A percentile compares a stretch with the other conserved stretches of the same genome.
These are phyloP conservation scores for Penicillium thymicola DNA, from an alignment of 2,329 filamentous ascomycete species.

Conservation along the genomic window DNA sequence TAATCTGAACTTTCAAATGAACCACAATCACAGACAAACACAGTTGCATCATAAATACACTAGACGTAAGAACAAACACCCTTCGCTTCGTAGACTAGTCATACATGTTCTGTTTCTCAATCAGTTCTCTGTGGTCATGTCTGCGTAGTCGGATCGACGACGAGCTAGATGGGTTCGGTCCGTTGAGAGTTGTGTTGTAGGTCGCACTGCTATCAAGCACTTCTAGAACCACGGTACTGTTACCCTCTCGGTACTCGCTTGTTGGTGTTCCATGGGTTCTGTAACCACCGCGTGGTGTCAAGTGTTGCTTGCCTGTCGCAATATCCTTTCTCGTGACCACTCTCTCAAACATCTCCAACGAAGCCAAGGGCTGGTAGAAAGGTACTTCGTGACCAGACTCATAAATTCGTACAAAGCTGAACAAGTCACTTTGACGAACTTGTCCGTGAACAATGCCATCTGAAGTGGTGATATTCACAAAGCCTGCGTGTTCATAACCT, in stretches of 20 bases:
- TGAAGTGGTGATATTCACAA: neutral
- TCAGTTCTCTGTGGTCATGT: neutral
- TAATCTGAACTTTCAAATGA: neutral
- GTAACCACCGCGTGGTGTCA: neutral
- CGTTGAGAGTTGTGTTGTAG: conserved; percentile 1
- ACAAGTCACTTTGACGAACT: neutral
- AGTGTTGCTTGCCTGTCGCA: neutral
- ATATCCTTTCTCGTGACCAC: neutral
- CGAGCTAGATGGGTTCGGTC: neutral
- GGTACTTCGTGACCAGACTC: neutral
- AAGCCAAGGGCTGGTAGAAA: neutral
- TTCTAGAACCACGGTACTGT: neutral
- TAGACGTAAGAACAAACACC: neutral
- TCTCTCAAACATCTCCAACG: neutral
- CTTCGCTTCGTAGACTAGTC: neutral
- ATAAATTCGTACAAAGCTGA: neutral
- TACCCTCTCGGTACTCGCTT: conserved; percentile 1
- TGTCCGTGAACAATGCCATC: conserved; percentile 1
- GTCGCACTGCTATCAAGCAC: neutral
- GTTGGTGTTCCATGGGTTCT: neutral
- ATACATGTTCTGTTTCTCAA: neutral
- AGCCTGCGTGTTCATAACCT: neutral
- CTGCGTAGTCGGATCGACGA: neutral
- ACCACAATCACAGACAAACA: neutral
- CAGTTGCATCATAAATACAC: neutral